Evolutionary conservation across 1,284 basidiomycete species (phyloP).

Genomic region (Neolentinus lepideus): DNA sequence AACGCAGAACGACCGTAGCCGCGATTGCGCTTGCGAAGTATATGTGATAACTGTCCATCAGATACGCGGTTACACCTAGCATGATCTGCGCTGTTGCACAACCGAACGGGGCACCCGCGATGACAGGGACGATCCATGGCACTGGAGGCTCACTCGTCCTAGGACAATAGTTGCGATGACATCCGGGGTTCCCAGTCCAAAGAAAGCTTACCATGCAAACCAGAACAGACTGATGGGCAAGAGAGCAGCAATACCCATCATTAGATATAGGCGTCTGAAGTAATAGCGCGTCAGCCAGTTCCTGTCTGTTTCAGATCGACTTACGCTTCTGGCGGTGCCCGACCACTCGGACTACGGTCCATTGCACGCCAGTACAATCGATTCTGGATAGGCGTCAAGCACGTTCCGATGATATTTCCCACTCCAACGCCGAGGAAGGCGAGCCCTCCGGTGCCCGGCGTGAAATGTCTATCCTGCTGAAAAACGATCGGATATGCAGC

Average conservation of each 20-base stretch:
- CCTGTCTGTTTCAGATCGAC: constrained; percentile 13
- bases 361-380: constrained; percentile 47
- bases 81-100: constrained; percentile 52
- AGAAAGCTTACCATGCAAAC: constrained; percentile 37
- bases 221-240: constrained; percentile 60
- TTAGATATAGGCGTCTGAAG: constrained; percentile 48
- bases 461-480: constrained; percentile 50
- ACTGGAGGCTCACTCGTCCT: constrained; percentile 51
- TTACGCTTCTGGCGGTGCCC: constrained; percentile 55
- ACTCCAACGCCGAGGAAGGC: constrained; percentile 61
- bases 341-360: constrained; percentile 39
- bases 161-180: constrained; percentile 8
- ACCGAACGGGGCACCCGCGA: constrained; percentile 63
- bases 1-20: constrained; percentile 62
- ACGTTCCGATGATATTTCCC: constrained; percentile 48
- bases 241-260: constrained; percentile 45
- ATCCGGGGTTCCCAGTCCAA: background rate
- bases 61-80: constrained; percentile 51
- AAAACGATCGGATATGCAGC: constrained; percentile 61
- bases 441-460: constrained; percentile 50
- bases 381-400: constrained; percentile 48
- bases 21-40: constrained; percentile 65
- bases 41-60: constrained; percentile 58
- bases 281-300: background rate
- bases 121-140: constrained; percentile 56